These are phyloP conservation scores for Hypoxylon perforatum DNA, from an alignment of 495 filamentous ascomycete species.

Conservation along the genomic window DNA sequence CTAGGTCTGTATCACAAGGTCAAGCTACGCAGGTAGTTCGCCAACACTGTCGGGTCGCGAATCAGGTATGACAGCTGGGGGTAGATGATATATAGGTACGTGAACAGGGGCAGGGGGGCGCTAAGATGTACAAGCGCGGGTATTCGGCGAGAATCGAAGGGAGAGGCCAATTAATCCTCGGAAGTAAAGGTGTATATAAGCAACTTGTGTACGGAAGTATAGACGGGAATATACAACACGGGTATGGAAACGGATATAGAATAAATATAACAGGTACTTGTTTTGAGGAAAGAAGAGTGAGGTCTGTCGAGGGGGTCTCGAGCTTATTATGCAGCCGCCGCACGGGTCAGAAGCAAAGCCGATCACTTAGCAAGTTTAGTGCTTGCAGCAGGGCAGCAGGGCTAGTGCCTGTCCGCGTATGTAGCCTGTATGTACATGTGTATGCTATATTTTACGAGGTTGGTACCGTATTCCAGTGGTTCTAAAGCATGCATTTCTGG, in stretches of 20 bases:
- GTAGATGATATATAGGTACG: conserved; percentile 34
- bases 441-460: conserved; percentile 24
- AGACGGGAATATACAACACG: too few species aligned
- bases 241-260: conserved; percentile 21
- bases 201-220: background rate
- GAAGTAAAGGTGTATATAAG: conserved; percentile 34
- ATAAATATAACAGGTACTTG: conserved; percentile 26
- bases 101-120: conserved; percentile 5
- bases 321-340: conserved; percentile 42
- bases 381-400: background rate
- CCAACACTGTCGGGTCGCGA: conserved; percentile 20
- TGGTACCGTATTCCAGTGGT: conserved; percentile 15
- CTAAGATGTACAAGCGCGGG: conserved; percentile 32
- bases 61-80: conserved; percentile 11
- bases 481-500: conserved; percentile 27
- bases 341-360: conserved; percentile 42
- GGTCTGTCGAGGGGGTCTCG: conserved; percentile 30
- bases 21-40: conserved; percentile 33
- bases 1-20: conserved; percentile 40
- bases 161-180: conserved; percentile 36
- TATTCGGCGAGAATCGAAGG: conserved; percentile 30
- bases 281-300: conserved; percentile 31
- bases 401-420: conserved; percentile 32
- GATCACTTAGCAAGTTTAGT: conserved; percentile 31
- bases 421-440: conserved; percentile 2